Base-by-base conservation (phyloP, 2,329 filamentous ascomycete genomes). In the Clathrospora elynae region DNA sequence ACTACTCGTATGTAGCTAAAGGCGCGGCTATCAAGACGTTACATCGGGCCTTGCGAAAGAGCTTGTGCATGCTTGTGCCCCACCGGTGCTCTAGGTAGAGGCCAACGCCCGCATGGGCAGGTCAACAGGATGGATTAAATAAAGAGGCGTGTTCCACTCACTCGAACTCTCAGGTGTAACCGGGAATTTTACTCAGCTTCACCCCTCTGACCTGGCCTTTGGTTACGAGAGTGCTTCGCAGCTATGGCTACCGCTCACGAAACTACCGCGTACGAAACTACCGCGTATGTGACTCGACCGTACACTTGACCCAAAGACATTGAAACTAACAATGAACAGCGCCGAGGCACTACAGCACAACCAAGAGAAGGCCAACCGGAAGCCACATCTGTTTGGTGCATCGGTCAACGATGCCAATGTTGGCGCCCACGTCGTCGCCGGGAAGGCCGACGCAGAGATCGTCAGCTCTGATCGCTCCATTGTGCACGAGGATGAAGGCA, bases 301-400 rank as follows among this genome's bases (percentile, higher is more conserved):
- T 17, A 13, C 7, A 28, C 12, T 16, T 26, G 16, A 22, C 18
- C 11, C 23, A 13, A 14, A 23, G 8, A 4, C 12, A 10, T 4
- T 13, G 12, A 16, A 22, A 17, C 44, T 57, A 23, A 55, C 28
- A 12, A 5, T 22, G 4, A 18, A 35, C 26, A 69, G 66, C 37
- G 59, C 62, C 31, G 61, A 66, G 41, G 62, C 67, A 46, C 42
- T 57, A 41, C 55, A 66, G 42, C 59, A 64, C 29, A 42, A 49
- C 42, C 65, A 66, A 33, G 57, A 46, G 33, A 50, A 56, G 35
- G 55, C 61, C 17, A 62, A 68, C 39, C 59, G 65, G 23, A 46
- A 56, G 19, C 55, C 50, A 16, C 64, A 68, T 35, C 41, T 65
- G 13, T 57, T 55, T 28, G 65, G 64, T 20, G 58, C 60, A 18